phyloP scores from a whole-genome alignment of 140 eudicot species.

The Erigeron philadelphicus region DNA sequence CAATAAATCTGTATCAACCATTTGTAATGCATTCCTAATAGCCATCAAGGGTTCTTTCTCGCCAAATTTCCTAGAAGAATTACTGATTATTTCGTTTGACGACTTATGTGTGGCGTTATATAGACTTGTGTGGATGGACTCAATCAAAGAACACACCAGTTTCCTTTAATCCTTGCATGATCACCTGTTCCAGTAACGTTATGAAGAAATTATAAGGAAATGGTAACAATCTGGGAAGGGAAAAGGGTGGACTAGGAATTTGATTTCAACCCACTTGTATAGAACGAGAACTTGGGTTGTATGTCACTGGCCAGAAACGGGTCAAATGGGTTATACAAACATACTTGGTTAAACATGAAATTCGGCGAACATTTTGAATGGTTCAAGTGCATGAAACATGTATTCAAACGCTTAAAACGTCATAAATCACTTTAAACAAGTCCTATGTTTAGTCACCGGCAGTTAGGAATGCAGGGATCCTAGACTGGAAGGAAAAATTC shows the following conservation, averaged over 20 bases:
- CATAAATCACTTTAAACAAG: neutral
- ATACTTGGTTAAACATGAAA: neutral
- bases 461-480: too few relatives aligned
- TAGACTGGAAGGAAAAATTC: too few relatives aligned
- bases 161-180: constrained; percentile 65
- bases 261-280: neutral
- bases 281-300: too few relatives aligned
- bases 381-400: neutral
- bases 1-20: constrained; percentile 1
- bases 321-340: neutral
- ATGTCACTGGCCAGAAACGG: neutral
- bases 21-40: constrained; percentile 39
- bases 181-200: constrained; percentile 37
- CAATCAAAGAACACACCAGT: constrained; percentile 59
- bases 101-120: constrained; percentile 34
- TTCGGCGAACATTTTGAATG: neutral
- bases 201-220: neutral
- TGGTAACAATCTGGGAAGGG: neutral
- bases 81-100: constrained; percentile 30
- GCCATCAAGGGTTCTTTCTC: constrained; percentile 26
- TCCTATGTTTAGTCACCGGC: too few relatives aligned
- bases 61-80: constrained; percentile 53
- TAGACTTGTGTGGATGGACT: constrained; percentile 39
- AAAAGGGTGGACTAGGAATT: neutral
- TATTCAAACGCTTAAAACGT: neutral